Evolutionary conservation across 1,284 basidiomycete species (phyloP).

Genomic region (Puccinia triticina): DNA sequence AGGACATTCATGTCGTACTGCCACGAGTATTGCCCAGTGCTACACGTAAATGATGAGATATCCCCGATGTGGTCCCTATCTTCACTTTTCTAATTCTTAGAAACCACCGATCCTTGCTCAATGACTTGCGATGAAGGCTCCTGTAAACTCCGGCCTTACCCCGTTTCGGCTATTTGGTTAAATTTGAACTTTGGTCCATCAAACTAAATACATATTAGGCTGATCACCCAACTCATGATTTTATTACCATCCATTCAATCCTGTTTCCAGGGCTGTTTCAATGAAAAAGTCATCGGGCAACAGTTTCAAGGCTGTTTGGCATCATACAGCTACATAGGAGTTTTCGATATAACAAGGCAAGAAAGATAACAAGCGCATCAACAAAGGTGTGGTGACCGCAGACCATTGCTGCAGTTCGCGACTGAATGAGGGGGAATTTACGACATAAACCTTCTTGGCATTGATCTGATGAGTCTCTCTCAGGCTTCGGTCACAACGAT

Average conservation of each 20-base stretch:
- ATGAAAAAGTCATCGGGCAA: not conserved
- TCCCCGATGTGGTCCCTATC: not conserved
- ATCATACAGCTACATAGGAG: not conserved
- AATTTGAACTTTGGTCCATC: slow-evolving; percentile 7
- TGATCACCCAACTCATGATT: slow-evolving; percentile 8
- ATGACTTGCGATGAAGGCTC: not conserved
- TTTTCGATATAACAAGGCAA: not conserved
- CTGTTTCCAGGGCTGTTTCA: not conserved
- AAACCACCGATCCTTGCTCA: not conserved
- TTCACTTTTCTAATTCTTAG: not conserved
- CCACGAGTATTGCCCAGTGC: not conserved
- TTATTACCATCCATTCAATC: not conserved
- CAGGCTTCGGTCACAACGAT: slow-evolving; percentile 3
- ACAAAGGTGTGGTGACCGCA: not conserved
- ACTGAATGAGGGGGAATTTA: not conserved
- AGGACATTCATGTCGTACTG: no score
- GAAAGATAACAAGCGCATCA: not conserved
- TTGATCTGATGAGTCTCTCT: not conserved
- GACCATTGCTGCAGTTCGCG: no score
- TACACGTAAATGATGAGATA: not conserved
- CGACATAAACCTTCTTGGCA: slow-evolving; percentile 9
- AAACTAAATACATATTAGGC: not conserved
- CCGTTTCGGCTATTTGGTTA: slow-evolving; percentile 4
- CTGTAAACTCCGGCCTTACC: not conserved
- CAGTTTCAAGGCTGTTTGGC: not conserved